These are phyloP conservation scores for Ophiostoma fasciatum DNA, from an alignment of 2,329 filamentous ascomycete genomes.

Conservation along the genomic window DNA sequence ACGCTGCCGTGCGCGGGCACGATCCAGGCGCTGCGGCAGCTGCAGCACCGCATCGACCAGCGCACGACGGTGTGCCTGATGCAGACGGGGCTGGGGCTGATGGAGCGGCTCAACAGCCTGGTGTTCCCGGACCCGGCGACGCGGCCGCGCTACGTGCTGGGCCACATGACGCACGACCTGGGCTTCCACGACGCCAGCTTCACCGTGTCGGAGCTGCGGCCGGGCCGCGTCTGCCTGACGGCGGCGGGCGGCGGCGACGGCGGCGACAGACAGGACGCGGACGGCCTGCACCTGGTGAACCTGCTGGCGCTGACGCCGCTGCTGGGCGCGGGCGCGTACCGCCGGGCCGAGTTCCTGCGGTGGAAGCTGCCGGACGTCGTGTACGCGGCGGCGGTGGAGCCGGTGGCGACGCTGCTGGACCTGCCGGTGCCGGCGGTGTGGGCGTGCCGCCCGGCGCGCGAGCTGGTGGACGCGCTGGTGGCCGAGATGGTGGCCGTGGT, in stretches of 20 bases:
- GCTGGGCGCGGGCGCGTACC: constrained; percentile 44
- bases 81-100: constrained; percentile 50
- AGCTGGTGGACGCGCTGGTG: constrained; percentile 55
- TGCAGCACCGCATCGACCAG: constrained; percentile 18
- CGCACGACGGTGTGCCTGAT: constrained; percentile 21
- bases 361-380: constrained; percentile 68
- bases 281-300: constrained; percentile 40
- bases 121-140: constrained; percentile 52
- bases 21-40: constrained; percentile 13
- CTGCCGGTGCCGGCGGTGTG: constrained; percentile 58
- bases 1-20: constrained; percentile 17
- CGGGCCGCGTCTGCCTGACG: constrained; percentile 22
- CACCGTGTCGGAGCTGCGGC: constrained; percentile 15
- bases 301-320: constrained; percentile 47
- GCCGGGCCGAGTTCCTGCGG: constrained; percentile 47
- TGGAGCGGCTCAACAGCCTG: constrained; percentile 59
- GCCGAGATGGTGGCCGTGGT: constrained; percentile 63
- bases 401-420: constrained; percentile 67
- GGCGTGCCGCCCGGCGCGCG: constrained; percentile 48
- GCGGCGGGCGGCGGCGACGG: neutral
- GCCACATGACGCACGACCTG: constrained; percentile 38
- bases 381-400: constrained; percentile 62
- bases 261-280: neutral
- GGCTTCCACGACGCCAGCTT: constrained; percentile 15
- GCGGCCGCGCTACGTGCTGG: constrained; percentile 64